phyloP scores from a whole-genome alignment of 2,329 filamentous ascomycete genomes.

The Colletotrichum abscissum region DNA sequence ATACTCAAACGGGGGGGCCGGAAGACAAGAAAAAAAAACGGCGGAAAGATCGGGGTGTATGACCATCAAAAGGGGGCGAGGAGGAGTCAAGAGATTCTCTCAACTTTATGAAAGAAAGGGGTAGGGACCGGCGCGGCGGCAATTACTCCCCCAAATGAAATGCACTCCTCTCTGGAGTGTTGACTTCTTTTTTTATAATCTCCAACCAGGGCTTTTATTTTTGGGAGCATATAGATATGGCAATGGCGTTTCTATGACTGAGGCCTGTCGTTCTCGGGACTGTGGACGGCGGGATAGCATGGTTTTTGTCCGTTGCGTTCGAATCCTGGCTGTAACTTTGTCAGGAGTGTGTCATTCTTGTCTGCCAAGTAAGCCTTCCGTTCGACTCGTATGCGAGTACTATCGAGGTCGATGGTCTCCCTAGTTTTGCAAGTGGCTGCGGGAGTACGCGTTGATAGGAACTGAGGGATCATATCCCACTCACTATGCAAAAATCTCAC shows the following conservation, averaged over 20 bases:
- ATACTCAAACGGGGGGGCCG: not conserved
- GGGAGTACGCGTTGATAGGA: no score
- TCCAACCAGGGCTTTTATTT: conserved; percentile 9
- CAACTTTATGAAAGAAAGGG: not conserved
- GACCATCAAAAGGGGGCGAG: not conserved
- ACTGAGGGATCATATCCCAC: not conserved
- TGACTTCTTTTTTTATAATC: not conserved
- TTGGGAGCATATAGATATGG: conserved; percentile 24
- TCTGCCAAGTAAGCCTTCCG: no score
- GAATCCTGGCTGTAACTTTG: no score
- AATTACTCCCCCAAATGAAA: not conserved
- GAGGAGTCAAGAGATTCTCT: not conserved
- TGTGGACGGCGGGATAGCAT: no score
- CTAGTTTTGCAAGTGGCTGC: no score
- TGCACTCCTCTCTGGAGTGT: conserved; percentile 17
- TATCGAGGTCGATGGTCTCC: no score
- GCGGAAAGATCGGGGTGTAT: not conserved
- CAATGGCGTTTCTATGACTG: conserved; percentile 24
- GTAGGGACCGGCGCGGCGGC: not conserved
- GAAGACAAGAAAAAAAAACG: not conserved
- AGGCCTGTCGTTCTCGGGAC: not conserved
- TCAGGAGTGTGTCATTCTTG: no score
- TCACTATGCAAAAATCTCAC: not conserved
- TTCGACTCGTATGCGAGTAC: no score
- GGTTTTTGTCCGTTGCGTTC: no score